Conservation (phyloP, 345 rosid genomes). For the Eucalyptus pauciflora region DNA sequence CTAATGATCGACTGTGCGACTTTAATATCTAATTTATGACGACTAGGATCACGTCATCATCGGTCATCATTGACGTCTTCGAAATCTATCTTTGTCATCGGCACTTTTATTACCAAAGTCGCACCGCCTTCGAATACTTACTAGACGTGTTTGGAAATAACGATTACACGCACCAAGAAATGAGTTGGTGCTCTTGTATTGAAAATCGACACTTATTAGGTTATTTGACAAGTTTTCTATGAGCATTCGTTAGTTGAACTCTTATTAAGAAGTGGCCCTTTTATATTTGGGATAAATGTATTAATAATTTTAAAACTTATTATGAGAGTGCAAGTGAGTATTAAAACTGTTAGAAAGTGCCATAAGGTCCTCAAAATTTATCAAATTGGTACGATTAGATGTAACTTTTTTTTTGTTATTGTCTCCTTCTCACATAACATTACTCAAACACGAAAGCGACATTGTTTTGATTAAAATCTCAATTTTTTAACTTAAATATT, state of each 20-base stretch:
- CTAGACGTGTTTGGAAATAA: neutral
- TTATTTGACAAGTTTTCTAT: neutral
- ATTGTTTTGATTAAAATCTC: no score
- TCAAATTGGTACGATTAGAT: fast-evolving
- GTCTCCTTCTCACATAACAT: neutral
- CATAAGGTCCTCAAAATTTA: neutral
- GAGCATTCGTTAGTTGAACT: neutral
- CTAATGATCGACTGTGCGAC: neutral
- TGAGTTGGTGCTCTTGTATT: neutral
- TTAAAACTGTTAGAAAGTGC: neutral
- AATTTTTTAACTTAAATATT: no score
- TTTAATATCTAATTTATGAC: neutral
- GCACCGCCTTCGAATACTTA: neutral
- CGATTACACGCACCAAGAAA: neutral
- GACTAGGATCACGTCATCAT: neutral
- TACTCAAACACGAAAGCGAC: no score
- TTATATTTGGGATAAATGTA: neutral
- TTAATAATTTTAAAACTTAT: neutral
- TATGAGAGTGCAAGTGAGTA: fast-evolving
- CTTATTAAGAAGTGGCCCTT: neutral
- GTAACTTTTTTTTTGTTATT: no score
- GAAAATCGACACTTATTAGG: neutral
- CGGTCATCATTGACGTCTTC: neutral
- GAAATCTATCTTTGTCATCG: neutral
- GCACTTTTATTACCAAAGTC: neutral